A percentile compares a stretch with the other conserved stretches of the same genome.
phyloP scores from a whole-genome alignment of 225 moss, liverwort and hornwort genomes.

The Climacium dendroides region DNA sequence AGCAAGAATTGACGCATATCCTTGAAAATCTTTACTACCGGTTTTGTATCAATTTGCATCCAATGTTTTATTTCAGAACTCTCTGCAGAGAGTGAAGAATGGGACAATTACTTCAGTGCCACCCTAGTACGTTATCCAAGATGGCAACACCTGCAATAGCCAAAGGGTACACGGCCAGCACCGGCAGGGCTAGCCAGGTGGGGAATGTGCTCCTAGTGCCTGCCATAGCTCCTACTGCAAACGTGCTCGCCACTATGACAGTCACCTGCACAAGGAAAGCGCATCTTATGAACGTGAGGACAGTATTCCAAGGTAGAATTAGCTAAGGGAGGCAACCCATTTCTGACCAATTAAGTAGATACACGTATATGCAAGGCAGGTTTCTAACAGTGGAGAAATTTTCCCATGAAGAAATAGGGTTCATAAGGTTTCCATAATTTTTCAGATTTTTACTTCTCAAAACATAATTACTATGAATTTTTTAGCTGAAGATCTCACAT shows the following conservation, averaged over 20 bases:
- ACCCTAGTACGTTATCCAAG: slow-evolving; percentile 67
- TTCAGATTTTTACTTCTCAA: too few relatives aligned
- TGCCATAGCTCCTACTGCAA: slow-evolving; percentile 39
- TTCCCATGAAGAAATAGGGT: too few relatives aligned
- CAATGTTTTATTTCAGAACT: background rate
- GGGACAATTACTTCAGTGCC: slow-evolving; percentile 24
- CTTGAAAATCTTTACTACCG: background rate
- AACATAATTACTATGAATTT: too few relatives aligned
- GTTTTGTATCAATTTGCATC: background rate
- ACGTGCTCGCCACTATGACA: slow-evolving; percentile 56
- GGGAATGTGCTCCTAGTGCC: slow-evolving; percentile 81
- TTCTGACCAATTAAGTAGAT: too few relatives aligned
- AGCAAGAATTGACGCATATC: background rate
- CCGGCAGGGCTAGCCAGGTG: slow-evolving; percentile 46
- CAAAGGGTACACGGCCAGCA: slow-evolving; percentile 68
- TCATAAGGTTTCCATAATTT: too few relatives aligned
- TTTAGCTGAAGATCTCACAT: too few relatives aligned
- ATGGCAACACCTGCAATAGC: slow-evolving; percentile 63
- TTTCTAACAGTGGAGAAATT: too few relatives aligned
- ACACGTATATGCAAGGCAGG: too few relatives aligned
- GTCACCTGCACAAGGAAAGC: slow-evolving; percentile 51
- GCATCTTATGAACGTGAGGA: background rate
- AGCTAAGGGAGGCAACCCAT: too few relatives aligned
- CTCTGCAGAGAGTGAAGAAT: background rate
- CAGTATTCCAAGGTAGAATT: background rate